Base-by-base conservation (phyloP, 2,329 filamentous ascomycete species). In the Fusarium oligoseptatum region DNA sequence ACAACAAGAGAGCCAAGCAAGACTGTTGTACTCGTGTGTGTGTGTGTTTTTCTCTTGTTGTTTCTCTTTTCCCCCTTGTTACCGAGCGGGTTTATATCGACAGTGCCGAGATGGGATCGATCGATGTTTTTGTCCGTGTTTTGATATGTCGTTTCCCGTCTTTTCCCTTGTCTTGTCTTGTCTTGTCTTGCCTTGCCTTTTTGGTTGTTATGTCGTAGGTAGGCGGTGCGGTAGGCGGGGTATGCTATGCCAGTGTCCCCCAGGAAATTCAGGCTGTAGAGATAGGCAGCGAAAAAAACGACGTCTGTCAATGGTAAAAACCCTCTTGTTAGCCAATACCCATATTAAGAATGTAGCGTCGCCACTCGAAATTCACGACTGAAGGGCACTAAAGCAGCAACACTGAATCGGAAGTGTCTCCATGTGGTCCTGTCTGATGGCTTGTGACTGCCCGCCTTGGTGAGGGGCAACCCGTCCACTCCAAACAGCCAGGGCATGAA, bases 341-440 rank as follows among this genome's bases (percentile, higher is more conserved):
- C 61, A 70, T 39, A 56, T 34, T 36, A 50, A 41, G 57, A 48
- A 32, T 65, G 17, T 15, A 56, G 27, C 22, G 15, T 73, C 32
- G 66, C 70, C 66, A 61, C 66, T 39, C 58, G 55, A 32, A 56
- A 52, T 62, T 39, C 52, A 63, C 45, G 45, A 39, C 48, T 62
- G 34, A 68, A 64, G 60, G 43, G 45, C 61, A 70, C 43, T 64
- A 63, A 24, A 58, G 48, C 41, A 71, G 52, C 58, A 41, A 32
- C 63, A 34, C 56, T 74, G 71, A 65, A 68, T 68, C 68, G 67
- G 60, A 72, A 71, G 58, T 52, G 48, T 68, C 60, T 56, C 65
- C 50, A 55, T 34, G 52, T 11, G 32, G 43, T 63, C 52, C 61
- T 27, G 24, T 48, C 39, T 41, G 36, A 61, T 58, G 70, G 67